Percentiles rank a stretch among this genome's conserved stretches.
Evolutionary conservation across 2,329 filamentous ascomycete genomes (phyloP).

Genomic region (Epichloe sp.): DNA sequence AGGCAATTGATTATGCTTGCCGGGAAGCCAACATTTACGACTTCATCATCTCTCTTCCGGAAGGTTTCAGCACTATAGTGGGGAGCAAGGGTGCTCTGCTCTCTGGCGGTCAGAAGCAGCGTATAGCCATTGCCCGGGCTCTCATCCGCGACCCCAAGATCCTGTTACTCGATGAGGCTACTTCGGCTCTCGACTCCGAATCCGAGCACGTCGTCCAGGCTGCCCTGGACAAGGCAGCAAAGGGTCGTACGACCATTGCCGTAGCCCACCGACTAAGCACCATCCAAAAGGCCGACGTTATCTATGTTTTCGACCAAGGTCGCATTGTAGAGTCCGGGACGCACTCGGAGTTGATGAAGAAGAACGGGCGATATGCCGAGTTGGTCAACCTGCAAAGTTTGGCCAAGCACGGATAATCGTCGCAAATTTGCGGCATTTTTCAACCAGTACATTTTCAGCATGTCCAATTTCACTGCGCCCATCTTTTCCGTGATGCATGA

Average conservation of each 20-base stretch:
- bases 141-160: conserved; percentile 85
- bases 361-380: conserved; percentile 62
- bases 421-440: background rate
- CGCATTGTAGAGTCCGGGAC: conserved; percentile 74
- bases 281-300: conserved; percentile 87
- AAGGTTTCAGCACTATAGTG: conserved; percentile 75
- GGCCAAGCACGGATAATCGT: conserved; percentile 36
- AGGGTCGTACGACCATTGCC: conserved; percentile 80
- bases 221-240: conserved; percentile 67
- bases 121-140: conserved; percentile 84
- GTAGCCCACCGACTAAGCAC: conserved; percentile 87
- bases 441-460: too few species aligned
- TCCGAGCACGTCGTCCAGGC: conserved; percentile 70
- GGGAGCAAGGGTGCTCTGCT: conserved; percentile 77
- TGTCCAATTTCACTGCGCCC: too few species aligned
- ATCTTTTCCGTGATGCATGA: background rate
- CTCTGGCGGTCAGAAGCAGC: conserved; percentile 87
- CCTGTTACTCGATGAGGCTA: conserved; percentile 71
- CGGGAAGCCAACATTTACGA: conserved; percentile 87
- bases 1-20: conserved; percentile 63
- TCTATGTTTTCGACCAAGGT: conserved; percentile 93
- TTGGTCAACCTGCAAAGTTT: conserved; percentile 70
- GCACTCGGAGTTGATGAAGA: conserved; percentile 58
- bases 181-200: conserved; percentile 62
- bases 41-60: conserved; percentile 74